Evolutionary conservation across 495 filamentous ascomycete species (phyloP).

Genomic region (Cairneyella variabilis): DNA sequence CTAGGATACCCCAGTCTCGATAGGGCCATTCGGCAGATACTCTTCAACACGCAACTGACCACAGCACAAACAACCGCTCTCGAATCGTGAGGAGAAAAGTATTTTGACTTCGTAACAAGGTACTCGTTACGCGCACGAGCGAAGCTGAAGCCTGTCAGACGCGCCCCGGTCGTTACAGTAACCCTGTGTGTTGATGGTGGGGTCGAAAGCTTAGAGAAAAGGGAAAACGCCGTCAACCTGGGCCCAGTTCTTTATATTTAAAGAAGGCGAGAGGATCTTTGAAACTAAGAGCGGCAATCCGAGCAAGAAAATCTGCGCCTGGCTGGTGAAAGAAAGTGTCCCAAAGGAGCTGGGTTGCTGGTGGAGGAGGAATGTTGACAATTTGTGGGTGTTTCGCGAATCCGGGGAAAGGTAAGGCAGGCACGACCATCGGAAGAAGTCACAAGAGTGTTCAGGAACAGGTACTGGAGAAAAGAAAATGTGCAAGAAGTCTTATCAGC

Average conservation of each 20-base stretch:
- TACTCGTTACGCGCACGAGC: no score
- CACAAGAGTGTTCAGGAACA: neutral
- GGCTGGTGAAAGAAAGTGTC: neutral
- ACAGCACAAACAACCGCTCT: no score
- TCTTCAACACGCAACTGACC: no score
- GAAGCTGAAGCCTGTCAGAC: constrained; percentile 1
- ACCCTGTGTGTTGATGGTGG: constrained; percentile 16
- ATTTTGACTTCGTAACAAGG: no score
- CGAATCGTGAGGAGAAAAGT: no score
- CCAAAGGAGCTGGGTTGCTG: constrained; percentile 2
- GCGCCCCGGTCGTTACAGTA: constrained; percentile 4
- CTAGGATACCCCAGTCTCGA: no score
- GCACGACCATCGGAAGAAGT: constrained; percentile 3
- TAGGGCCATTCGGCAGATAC: no score
- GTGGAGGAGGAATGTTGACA: constrained; percentile 10
- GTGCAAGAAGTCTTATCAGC: neutral
- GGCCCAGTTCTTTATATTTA: no score
- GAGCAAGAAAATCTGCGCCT: neutral
- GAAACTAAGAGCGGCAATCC: no score
- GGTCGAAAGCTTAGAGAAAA: constrained; percentile 4
- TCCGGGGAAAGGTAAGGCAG: constrained; percentile 21
- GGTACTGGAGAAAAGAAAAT: neutral
- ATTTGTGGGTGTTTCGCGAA: constrained; percentile 17
- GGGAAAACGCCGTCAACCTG: no score
- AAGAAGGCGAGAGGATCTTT: no score